Evolutionary conservation across 179 eudicot genomes (phyloP).

Genomic region (Monotropa hypopitys): DNA sequence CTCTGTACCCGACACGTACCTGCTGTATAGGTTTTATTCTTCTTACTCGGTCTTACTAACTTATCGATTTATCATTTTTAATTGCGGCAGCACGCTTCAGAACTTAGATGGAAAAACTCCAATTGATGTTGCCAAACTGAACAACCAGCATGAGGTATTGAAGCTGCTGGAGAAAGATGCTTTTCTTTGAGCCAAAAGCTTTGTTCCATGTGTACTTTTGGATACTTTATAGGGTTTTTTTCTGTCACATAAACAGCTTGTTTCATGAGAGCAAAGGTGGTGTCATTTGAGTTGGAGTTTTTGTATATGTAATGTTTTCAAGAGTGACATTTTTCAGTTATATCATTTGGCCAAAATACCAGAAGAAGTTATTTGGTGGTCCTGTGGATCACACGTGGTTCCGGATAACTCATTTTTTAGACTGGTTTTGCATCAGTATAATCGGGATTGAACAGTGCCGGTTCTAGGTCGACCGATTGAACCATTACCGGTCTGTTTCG

Average conservation of each 20-base stretch:
- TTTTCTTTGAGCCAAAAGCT: slow-evolving; percentile 37
- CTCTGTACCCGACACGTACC: not conserved
- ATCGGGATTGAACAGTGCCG: no score
- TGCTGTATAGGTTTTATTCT: not conserved
- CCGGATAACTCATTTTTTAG: no score
- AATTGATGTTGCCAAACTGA: slow-evolving; percentile 92
- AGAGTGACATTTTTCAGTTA: not conserved
- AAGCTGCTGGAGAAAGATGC: slow-evolving; percentile 90
- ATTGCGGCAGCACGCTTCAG: slow-evolving; percentile 65
- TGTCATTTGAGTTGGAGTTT: not conserved
- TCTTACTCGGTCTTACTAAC: not conserved
- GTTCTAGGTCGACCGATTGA: no score
- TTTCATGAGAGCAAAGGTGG: not conserved
- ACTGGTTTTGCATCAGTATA: no score
- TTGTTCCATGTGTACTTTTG: not conserved
- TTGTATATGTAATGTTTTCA: not conserved
- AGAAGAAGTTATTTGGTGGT: not conserved
- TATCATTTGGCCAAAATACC: not conserved
- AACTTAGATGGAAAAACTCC: slow-evolving; percentile 96
- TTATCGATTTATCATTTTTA: no score
- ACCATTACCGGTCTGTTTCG: no score
- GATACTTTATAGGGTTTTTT: not conserved
- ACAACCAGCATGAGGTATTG: slow-evolving; percentile 77
- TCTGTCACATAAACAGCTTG: not conserved
- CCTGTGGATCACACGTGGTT: not conserved